phyloP scores from a whole-genome alignment of 345 rosid genomes.

The Eucalyptus marginata region DNA sequence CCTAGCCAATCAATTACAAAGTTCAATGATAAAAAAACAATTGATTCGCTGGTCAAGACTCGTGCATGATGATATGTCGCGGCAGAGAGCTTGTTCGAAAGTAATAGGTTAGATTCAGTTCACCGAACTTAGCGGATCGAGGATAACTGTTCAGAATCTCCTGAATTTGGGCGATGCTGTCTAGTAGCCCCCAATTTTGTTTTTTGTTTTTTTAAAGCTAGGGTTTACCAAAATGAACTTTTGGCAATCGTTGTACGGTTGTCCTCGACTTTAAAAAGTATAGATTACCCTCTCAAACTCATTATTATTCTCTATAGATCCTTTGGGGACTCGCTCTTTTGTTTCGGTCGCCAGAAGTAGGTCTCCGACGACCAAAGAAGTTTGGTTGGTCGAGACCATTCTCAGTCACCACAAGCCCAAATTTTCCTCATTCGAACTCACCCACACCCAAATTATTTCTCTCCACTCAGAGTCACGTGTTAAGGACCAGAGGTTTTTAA shows the following conservation, averaged over 20 bases:
- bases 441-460: not conserved
- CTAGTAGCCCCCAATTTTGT: not conserved
- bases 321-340: not conserved
- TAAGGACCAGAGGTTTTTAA: not conserved
- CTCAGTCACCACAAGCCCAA: not conserved
- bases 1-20: not conserved
- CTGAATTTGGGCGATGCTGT: not conserved
- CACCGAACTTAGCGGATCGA: not conserved
- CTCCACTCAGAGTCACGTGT: not conserved
- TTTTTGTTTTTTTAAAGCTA: not conserved
- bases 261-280: not conserved
- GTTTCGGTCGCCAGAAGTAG: not conserved
- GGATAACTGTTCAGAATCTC: not conserved
- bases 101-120: not conserved
- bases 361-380: not conserved
- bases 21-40: not conserved
- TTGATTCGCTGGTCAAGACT: not conserved
- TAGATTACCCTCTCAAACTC: not conserved
- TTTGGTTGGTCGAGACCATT: not conserved
- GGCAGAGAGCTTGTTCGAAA: not conserved
- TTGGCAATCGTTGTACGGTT: not conserved
- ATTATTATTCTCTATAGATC: not conserved
- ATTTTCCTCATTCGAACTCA: not conserved
- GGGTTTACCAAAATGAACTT: not conserved
- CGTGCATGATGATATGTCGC: not conserved